Evolutionary conservation across 805 yeast genomes (phyloP).

Genomic region (Candida coquimbonensis): DNA sequence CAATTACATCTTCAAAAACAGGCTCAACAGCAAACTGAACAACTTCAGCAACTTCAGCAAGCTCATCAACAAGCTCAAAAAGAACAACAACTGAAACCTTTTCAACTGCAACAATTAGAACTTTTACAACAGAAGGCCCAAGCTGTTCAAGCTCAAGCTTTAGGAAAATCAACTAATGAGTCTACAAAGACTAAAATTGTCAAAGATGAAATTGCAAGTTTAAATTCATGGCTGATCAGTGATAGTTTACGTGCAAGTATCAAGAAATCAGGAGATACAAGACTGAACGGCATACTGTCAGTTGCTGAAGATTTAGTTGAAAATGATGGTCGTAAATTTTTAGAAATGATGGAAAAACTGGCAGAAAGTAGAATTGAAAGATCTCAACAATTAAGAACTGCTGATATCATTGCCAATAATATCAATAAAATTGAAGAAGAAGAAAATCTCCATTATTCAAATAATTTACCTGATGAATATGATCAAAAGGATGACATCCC

Average conservation of each 20-base stretch:
- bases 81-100: not conserved
- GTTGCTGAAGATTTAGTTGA: conserved; percentile 76
- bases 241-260: conserved; percentile 3
- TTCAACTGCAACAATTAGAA: not conserved
- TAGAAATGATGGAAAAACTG: conserved; percentile 72
- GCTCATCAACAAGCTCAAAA: not conserved
- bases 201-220: conserved; percentile 4
- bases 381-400: conserved; percentile 10
- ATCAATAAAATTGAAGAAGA: conserved; percentile 24
- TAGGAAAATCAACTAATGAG: not conserved
- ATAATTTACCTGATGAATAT: conserved; percentile 17
- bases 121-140: not conserved
- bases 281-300: conserved; percentile 39
- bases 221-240: conserved; percentile 7
- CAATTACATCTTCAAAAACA: not conserved
- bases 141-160: not conserved
- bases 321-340: conserved; percentile 71
- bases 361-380: conserved; percentile 44
- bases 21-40: not conserved
- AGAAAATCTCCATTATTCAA: conserved; percentile 22
- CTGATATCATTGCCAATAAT: conserved; percentile 13
- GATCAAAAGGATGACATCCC: conserved; percentile 8
- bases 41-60: not conserved
- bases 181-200: not conserved
- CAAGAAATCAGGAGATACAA: conserved; percentile 6